Base-by-base conservation (phyloP, 1,139 yeast genomes). In the Arxiozyma slooffiae region DNA sequence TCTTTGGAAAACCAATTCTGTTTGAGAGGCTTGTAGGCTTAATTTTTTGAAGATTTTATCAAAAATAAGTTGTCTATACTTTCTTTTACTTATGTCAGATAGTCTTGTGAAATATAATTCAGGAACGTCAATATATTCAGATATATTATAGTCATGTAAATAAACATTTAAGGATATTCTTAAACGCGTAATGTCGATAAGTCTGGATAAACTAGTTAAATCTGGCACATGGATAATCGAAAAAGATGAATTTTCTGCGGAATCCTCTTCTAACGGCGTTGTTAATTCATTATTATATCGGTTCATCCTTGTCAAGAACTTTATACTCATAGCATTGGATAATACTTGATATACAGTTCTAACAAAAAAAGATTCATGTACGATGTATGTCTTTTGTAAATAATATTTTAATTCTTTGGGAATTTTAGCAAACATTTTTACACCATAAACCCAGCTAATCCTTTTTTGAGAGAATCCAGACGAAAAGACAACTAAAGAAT, bases 301-400 rank as follows among this genome's bases (percentile, higher is more conserved):
- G 4, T 46, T 50, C 24, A 46, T 30, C 17, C 38, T 51, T 6
- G 56, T 63, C 47, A 71, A 58, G 56, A 74, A 71, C 56, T 77
- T 72, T 52, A 76, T 68, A 48, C 75, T 74, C 59, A 80, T 72
- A 2, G 81, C 75, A 59, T 84, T 85, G 53, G 81, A 74, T 53
- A 87, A 70, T 49, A 88, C 78, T 52, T 87, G 92, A 21, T 87
- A 78, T 38, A 89, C 76, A 0, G 96, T 84, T 59, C 89, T 80
- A 20, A 88, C 79, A 70, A 92, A 79, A 92, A 96, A 89, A 49
- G 87, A 84, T 60, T 90, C 97, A 67, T 92, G 97, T 4, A 92
- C 96, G 41, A 90, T 77, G 57, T 84, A 85, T 3, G 88, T 73
- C 59, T 80, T 82, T 49, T 72, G 71, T 49, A 89, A 69, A 50